phyloP scores from a whole-genome alignment of 768 basidiomycete species.

The Serendipita sp. region DNA sequence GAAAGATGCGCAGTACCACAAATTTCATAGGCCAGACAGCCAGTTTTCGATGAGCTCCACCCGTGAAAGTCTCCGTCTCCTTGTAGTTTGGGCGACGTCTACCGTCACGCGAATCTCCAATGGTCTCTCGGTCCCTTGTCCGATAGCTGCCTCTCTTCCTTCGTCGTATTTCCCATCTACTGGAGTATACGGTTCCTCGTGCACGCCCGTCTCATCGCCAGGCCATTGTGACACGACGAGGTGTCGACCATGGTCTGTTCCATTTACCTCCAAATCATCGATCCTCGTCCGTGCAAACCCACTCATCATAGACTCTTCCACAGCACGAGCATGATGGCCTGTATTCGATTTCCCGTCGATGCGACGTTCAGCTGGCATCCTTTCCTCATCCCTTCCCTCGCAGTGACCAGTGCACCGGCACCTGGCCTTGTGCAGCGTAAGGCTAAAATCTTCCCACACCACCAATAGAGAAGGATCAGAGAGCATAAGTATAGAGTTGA shows the following conservation, averaged over 20 bases:
- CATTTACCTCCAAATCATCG: background rate
- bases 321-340: too few species aligned
- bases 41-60: background rate
- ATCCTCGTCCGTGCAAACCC: background rate
- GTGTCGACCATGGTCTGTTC: background rate
- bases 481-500: slow-evolving; percentile 5
- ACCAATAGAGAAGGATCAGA: background rate
- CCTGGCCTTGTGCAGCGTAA: too few species aligned
- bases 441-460: background rate
- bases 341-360: too few species aligned
- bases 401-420: too few species aligned
- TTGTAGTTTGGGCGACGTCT: background rate
- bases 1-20: too few species aligned
- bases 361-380: too few species aligned
- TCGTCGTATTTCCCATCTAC: background rate
- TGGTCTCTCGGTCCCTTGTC: background rate
- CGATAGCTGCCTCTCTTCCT: background rate
- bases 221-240: background rate
- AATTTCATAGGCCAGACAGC: background rate
- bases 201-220: too few species aligned
- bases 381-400: too few species aligned
- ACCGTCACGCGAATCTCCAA: background rate
- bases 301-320: background rate
- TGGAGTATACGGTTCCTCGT: too few species aligned
- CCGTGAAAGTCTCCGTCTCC: background rate